Evolutionary conservation across 495 filamentous ascomycete genomes (phyloP), one percentile per base, ranked within the genome.

Genomic region (Xylaria nigripes): DNA sequence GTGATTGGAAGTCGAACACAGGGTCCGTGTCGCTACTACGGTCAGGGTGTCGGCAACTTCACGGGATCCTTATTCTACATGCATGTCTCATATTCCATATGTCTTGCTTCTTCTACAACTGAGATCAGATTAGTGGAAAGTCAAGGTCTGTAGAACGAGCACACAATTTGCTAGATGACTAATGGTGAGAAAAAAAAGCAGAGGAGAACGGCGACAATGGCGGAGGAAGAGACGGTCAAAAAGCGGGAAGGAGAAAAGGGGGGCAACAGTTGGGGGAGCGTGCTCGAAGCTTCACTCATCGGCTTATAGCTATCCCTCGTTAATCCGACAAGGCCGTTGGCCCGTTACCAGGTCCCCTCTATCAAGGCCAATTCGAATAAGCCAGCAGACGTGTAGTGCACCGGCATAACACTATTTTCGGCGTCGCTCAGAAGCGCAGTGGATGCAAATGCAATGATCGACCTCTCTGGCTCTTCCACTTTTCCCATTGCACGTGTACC

Each of bases 1-100:
- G 76, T 48, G 77, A 81, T 63, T 78, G 47, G 36, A 55, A 45
- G 30, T 48, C 40, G 46, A 45, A 24, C 36, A 25, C 53, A 29
- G 21, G 16, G 27, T 25, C 21, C 12, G 27, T 23, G 2, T 21
- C 38, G 23, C 24, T 34, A 19, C 48, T 18, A 27, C 23, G 38
- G 46, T 43, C 36, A 32, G 52, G 27, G 18, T 44, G 50, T 21
- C 36, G 46, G 45, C 36, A 50, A 19, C 53, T 34, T 8, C 13
- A 34, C 12, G 12, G 7, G 7, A 40, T 18, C n/a, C 19, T 19
- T 24, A 27, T 16, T 9, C 19, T 21, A 43, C 41, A 45, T 55
- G 53, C 46, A 55, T 49, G 32, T 48, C 29, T 55, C 44, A 22
- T 44, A 41, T 38, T 38, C 27, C 27, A 34, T 22, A 34, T 45